phyloP scores from a whole-genome alignment of 2,329 filamentous ascomycete genomes.

The Colletotrichum sidae region DNA sequence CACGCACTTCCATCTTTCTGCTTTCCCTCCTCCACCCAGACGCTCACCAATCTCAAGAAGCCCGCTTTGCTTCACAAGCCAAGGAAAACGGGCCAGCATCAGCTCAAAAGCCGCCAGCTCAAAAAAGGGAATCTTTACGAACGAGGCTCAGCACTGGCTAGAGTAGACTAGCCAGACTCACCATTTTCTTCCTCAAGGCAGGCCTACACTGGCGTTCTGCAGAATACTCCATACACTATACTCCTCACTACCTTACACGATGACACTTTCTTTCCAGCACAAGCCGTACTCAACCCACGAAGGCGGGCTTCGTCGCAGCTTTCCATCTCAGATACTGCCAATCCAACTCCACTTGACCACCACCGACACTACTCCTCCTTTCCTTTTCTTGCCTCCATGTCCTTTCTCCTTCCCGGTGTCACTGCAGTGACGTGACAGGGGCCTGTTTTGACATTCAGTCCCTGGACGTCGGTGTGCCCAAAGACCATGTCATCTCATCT shows the following conservation, averaged over 20 bases:
- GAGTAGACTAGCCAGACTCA: slow-evolving; percentile 1
- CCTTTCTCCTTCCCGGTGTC: slow-evolving; percentile 3
- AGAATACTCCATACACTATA: too few relatives aligned
- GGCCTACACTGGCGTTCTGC: too few relatives aligned
- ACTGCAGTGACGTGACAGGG: slow-evolving; percentile 10
- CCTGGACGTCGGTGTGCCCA: slow-evolving; percentile 21
- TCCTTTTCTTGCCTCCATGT: background rate
- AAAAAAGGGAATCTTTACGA: slow-evolving; percentile 36
- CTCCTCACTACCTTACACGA: slow-evolving; percentile 11
- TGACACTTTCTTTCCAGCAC: slow-evolving; percentile 4
- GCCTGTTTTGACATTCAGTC: slow-evolving; percentile 23
- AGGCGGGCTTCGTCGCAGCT: slow-evolving; percentile 7
- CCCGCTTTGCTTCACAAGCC: background rate
- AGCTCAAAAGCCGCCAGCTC: slow-evolving; percentile 24
- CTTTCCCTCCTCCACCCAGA: background rate
- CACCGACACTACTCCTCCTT: background rate
- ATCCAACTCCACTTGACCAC: background rate
- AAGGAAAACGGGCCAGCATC: slow-evolving; percentile 11
- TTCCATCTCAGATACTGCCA: slow-evolving; percentile 1
- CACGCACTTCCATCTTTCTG: slow-evolving; percentile 7
- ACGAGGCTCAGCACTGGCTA: slow-evolving; percentile 12
- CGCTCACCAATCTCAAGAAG: background rate
- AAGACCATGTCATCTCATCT: slow-evolving; percentile 1
- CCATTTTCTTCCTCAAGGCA: slow-evolving; percentile 3
- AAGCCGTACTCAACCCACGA: slow-evolving; percentile 28